phyloP scores from a whole-genome alignment of 495 filamentous ascomycete genomes.

The Penicillium dipodomyicola region DNA sequence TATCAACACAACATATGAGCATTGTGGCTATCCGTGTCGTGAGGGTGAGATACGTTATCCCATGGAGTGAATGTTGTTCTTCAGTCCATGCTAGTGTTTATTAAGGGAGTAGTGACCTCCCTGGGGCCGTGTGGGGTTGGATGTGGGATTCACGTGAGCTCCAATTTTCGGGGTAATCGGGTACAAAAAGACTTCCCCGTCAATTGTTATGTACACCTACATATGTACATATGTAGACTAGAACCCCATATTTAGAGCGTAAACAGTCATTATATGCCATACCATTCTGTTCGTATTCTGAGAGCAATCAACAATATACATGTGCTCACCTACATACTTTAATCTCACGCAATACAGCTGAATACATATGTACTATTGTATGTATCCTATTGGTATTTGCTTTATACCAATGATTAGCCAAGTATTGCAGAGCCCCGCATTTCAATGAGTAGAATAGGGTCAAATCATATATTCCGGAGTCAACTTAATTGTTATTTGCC shows the following conservation, averaged over 20 bases:
- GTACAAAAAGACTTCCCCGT: constrained; percentile 1
- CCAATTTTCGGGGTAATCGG: constrained; percentile 18
- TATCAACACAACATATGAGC: constrained; percentile 16
- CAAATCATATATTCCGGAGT: not conserved
- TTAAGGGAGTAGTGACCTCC: not conserved
- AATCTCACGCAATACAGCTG: not conserved
- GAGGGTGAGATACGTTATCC: constrained; percentile 10
- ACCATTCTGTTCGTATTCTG: not conserved
- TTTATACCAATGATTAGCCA: not conserved
- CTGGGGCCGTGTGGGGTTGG: constrained; percentile 12
- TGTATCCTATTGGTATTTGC: not conserved
- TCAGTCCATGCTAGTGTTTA: not conserved
- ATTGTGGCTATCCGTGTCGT: constrained; percentile 10
- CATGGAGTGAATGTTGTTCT: constrained; percentile 4
- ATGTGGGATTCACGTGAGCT: constrained; percentile 25
- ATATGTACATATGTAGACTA: too few relatives aligned
- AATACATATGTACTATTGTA: not conserved
- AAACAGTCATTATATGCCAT: not conserved
- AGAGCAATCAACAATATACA: not conserved
- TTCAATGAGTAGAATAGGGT: not conserved
- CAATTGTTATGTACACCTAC: not conserved
- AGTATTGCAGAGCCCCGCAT: not conserved
- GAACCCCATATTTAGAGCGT: not conserved
- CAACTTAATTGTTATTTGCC: not conserved
- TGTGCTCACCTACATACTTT: not conserved